Conservation (phyloP, 2,329 filamentous ascomycete species). For the Xylariaceae sp. region DNA sequence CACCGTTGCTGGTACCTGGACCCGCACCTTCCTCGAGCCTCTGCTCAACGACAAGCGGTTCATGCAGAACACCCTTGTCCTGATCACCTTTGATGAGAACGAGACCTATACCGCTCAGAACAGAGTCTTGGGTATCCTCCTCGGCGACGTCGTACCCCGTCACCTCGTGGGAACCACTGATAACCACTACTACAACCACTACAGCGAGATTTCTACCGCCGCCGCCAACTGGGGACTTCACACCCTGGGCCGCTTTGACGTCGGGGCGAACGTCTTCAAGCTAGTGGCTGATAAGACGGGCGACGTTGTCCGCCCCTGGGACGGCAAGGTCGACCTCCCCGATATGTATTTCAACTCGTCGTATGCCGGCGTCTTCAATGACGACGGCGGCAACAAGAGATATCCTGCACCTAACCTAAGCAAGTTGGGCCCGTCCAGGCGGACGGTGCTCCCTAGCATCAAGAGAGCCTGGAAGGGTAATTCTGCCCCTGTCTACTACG, state of each 20-base stretch:
- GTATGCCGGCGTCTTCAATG: conserved; percentile 58
- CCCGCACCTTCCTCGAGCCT: conserved; percentile 70
- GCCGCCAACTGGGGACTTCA: conserved; percentile 73
- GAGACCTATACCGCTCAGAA: conserved; percentile 72
- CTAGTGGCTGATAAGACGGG: conserved; percentile 67
- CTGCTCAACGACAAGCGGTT: conserved; percentile 74
- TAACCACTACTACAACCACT: conserved; percentile 74
- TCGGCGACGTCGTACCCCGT: conserved; percentile 75
- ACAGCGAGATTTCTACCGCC: conserved; percentile 71
- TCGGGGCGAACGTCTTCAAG: conserved; percentile 73
- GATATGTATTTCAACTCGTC: conserved; percentile 59
- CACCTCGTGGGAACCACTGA: conserved; percentile 73
- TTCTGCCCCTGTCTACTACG: conserved; percentile 51
- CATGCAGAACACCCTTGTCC: conserved; percentile 75
- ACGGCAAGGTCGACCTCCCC: conserved; percentile 44
- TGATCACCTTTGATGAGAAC: conserved; percentile 83
- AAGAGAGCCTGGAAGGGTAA: conserved; percentile 48
- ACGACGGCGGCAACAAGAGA: conserved; percentile 42
- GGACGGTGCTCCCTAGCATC: conserved; percentile 49
- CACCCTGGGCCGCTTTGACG: conserved; percentile 75
- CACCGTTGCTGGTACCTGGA: conserved; percentile 72
- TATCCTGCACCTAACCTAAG: conserved; percentile 52
- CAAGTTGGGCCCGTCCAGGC: conserved; percentile 32
- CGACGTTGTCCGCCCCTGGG: conserved; percentile 55
- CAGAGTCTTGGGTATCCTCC: conserved; percentile 71